A percentile compares a stretch with the other conserved stretches of the same genome.
These are phyloP conservation scores for Claviceps sp. DNA, from an alignment of 2,329 filamentous ascomycete species.

Conservation along the genomic window DNA sequence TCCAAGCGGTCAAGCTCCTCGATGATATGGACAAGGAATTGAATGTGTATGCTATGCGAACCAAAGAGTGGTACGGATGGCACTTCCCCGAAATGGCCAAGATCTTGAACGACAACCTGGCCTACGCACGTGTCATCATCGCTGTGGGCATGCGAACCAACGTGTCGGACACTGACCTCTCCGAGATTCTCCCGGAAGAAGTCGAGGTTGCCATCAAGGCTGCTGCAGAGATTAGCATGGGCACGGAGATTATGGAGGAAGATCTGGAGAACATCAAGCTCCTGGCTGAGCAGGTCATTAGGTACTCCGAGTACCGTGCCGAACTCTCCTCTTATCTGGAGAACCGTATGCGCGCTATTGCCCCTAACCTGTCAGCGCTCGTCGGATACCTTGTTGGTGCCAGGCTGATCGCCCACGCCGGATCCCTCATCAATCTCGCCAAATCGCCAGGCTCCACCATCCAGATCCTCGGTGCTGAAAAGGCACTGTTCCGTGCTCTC, in stretches of 20 bases:
- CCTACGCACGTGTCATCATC: constrained; percentile 79
- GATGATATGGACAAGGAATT: constrained; percentile 98
- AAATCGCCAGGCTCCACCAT: constrained; percentile 93
- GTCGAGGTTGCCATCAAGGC: constrained; percentile 85
- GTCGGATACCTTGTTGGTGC: constrained; percentile 91
- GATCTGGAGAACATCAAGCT: constrained; percentile 88
- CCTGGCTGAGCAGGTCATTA: constrained; percentile 84
- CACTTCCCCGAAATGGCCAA: constrained; percentile 97
- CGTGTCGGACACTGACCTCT: constrained; percentile 62
- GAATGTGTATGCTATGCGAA: constrained; percentile 96
- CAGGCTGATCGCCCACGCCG: constrained; percentile 85
- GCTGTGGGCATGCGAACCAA: constrained; percentile 82
- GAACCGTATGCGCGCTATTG: constrained; percentile 90
- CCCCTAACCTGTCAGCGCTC: constrained; percentile 86
- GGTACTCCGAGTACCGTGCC: constrained; percentile 78
- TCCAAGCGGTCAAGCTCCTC: constrained; percentile 85
- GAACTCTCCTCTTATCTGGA: constrained; percentile 83
- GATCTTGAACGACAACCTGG: constrained; percentile 93
- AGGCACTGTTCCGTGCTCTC: constrained; percentile 92
- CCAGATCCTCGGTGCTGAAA: constrained; percentile 96
- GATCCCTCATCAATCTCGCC: constrained; percentile 85
- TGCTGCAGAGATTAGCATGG: constrained; percentile 94
- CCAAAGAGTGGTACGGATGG: constrained; percentile 99
- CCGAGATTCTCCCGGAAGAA: constrained; percentile 88
- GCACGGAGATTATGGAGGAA: constrained; percentile 86